Evolutionary conservation across 345 rosid species (phyloP).

Genomic region (Hirschfeldia incana): DNA sequence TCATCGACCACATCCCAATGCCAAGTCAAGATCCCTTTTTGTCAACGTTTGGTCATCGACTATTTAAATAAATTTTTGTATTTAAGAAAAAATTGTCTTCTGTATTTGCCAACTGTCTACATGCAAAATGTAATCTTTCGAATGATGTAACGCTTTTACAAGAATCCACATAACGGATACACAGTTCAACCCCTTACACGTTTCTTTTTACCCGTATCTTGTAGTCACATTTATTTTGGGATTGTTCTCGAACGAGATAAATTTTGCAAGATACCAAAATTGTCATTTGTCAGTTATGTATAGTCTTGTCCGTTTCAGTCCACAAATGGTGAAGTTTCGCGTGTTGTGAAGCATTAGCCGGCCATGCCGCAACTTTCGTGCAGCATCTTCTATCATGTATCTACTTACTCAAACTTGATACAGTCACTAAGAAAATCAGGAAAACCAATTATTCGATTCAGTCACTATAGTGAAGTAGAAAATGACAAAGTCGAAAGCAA

Average conservation of each 20-base stretch:
- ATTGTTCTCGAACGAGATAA: background rate
- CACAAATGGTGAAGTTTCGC: constrained; percentile 19
- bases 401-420: background rate
- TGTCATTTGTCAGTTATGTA: background rate
- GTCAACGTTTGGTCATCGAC: no score
- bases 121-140: background rate
- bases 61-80: no score
- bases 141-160: background rate
- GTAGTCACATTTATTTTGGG: background rate
- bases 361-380: constrained; percentile 20
- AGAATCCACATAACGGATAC: background rate
- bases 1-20: no score
- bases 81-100: background rate
- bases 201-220: background rate
- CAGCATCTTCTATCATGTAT: constrained; percentile 20
- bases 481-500: constrained; percentile 24
- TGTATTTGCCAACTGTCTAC: background rate
- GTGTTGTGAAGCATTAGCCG: constrained; percentile 28
- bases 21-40: no score
- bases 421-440: background rate
- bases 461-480: constrained; percentile 24
- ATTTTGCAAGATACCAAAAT: background rate
- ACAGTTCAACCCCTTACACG: background rate
- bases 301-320: constrained; percentile 5
- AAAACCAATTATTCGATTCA: constrained; percentile 18